Evolutionary conservation across 1,284 basidiomycete genomes (phyloP).

Genomic region (Meripilus lineatus): DNA sequence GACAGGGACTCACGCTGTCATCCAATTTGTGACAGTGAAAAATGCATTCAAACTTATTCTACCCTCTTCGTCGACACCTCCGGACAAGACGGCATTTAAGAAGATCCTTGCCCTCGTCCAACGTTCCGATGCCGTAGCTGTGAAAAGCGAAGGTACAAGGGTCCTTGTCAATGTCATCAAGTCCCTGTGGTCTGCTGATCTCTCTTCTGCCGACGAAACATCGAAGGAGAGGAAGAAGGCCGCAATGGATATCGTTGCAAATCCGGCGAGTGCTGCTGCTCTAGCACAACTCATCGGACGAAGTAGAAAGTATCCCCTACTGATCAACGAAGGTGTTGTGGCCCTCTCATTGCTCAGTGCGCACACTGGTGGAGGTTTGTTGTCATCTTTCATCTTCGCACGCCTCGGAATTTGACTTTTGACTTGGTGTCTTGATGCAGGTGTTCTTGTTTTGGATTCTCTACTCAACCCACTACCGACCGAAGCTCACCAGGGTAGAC

Average conservation of each 20-base stretch:
- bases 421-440: constrained; percentile 33
- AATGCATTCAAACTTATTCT: constrained; percentile 59
- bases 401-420: constrained; percentile 7
- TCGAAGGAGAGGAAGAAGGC: constrained; percentile 41
- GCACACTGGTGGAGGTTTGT: constrained; percentile 58
- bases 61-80: constrained; percentile 26
- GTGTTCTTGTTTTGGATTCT: constrained; percentile 54
- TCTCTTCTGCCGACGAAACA: constrained; percentile 24
- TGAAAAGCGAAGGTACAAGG: constrained; percentile 87
- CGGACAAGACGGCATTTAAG: constrained; percentile 43
- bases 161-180: constrained; percentile 82
- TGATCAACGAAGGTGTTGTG: constrained; percentile 88
- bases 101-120: constrained; percentile 72
- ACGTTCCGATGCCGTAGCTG: constrained; percentile 77
- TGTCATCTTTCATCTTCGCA: constrained; percentile 8
- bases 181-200: constrained; percentile 57
- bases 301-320: constrained; percentile 76
- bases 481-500: constrained; percentile 32
- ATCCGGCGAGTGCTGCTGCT: constrained; percentile 48
- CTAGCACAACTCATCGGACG: constrained; percentile 72
- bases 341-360: constrained; percentile 76
- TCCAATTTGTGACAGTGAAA: constrained; percentile 43
- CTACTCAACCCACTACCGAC: constrained; percentile 46
- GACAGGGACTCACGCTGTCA: not conserved
- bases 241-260: constrained; percentile 52